Evolutionary conservation across 2,329 filamentous ascomycete genomes (phyloP).

Genomic region (Ambrosiella xylebori): DNA sequence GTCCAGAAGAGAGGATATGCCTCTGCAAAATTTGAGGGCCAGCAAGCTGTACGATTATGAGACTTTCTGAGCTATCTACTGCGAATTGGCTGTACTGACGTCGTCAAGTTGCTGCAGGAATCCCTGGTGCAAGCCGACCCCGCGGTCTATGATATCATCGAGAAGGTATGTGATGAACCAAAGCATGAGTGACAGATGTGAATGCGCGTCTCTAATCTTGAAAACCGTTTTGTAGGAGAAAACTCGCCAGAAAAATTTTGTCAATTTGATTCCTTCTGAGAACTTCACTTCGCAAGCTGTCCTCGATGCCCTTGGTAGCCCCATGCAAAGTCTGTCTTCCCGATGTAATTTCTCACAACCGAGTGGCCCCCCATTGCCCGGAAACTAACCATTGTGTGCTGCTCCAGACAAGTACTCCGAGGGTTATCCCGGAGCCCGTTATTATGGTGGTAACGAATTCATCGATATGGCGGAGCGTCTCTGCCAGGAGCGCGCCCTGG

Average conservation of each 20-base stretch:
- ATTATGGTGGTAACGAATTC: constrained; percentile 93
- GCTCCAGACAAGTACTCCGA: constrained; percentile 85
- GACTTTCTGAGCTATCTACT: not conserved
- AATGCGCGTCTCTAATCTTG: not conserved
- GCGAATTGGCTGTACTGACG: not conserved
- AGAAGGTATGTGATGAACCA: constrained; percentile 45
- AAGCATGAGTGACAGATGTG: not conserved
- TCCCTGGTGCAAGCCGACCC: constrained; percentile 74
- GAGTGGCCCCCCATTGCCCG: not conserved
- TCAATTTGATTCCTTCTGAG: constrained; percentile 90
- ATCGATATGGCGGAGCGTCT: constrained; percentile 81
- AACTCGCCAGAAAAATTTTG: constrained; percentile 89
- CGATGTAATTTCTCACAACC: not conserved
- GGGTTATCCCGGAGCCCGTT: constrained; percentile 87
- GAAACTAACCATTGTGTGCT: constrained; percentile 10
- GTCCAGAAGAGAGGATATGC: constrained; percentile 20
- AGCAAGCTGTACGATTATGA: constrained; percentile 34
- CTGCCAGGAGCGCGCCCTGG: constrained; percentile 77
- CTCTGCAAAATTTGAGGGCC: constrained; percentile 33
- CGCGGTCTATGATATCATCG: constrained; percentile 70
- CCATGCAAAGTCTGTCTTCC: constrained; percentile 64
- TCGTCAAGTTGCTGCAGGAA: constrained; percentile 53
- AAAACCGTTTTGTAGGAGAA: constrained; percentile 52
- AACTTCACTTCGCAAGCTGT: constrained; percentile 92
- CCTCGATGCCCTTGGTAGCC: constrained; percentile 76